Evolutionary conservation across 2,329 filamentous ascomycete genomes (phyloP).

Genomic region (Ceratocystis ficicola): DNA sequence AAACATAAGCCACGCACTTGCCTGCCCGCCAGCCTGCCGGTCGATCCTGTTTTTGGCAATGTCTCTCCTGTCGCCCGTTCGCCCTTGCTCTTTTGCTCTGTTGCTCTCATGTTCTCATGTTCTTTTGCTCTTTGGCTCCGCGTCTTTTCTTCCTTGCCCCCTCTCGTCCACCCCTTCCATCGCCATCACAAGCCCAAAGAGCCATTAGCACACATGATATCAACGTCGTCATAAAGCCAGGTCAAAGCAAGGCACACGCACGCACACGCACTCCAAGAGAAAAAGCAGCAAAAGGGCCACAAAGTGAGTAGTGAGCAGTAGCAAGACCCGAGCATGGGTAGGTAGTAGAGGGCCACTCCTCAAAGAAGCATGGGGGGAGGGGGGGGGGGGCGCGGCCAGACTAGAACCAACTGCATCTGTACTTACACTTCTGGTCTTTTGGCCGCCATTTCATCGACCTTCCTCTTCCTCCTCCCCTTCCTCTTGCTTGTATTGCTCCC

Average conservation of each 20-base stretch:
- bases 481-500: neutral
- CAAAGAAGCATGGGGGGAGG: neutral
- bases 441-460: neutral
- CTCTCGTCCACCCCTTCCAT: neutral
- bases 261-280: neutral
- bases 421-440: neutral
- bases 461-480: neutral
- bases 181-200: neutral
- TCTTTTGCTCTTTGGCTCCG: neutral
- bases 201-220: neutral
- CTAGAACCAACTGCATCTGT: neutral
- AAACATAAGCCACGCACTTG: conserved; percentile 1
- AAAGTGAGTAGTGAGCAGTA: too few species aligned
- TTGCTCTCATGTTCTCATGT: too few species aligned
- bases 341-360: neutral
- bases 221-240: neutral
- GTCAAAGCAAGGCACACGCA: neutral
- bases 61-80: neutral
- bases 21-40: neutral
- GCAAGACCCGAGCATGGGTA: neutral
- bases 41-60: neutral
- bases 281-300: too few species aligned
- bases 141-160: neutral
- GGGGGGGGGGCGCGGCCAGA: too few species aligned
- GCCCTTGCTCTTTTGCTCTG: neutral